Evolutionary conservation across 1,284 basidiomycete genomes (phyloP).

Genomic region (Exsudoporus floridanus): DNA sequence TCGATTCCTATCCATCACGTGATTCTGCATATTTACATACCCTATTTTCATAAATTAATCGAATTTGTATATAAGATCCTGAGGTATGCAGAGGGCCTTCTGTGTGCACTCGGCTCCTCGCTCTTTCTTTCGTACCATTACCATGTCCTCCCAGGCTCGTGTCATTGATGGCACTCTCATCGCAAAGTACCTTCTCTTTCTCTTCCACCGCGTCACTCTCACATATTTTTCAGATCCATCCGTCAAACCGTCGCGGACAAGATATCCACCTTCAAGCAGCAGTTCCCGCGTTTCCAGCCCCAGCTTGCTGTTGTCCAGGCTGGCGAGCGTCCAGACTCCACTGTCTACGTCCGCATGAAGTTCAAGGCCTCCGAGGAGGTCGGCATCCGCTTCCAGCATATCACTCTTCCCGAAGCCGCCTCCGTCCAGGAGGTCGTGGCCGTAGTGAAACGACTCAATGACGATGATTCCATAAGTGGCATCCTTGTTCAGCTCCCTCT

Average conservation of each 20-base stretch:
- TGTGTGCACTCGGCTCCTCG: constrained; percentile 3
- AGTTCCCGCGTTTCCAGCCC: constrained; percentile 83
- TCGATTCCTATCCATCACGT: constrained; percentile 20
- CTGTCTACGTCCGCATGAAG: constrained; percentile 97
- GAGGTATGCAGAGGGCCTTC: constrained; percentile 11
- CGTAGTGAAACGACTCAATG: constrained; percentile 81
- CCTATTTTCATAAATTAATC: neutral
- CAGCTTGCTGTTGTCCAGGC: constrained; percentile 94
- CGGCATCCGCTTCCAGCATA: constrained; percentile 87
- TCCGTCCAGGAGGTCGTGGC: constrained; percentile 78
- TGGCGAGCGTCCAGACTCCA: constrained; percentile 87
- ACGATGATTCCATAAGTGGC: constrained; percentile 81
- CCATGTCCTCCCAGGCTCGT: constrained; percentile 53
- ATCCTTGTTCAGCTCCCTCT: constrained; percentile 98
- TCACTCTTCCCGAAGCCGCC: constrained; percentile 71
- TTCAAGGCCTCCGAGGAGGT: constrained; percentile 93
- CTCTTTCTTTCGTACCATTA: constrained; percentile 42
- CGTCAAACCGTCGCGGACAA: constrained; percentile 70
- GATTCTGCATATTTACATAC: constrained; percentile 11
- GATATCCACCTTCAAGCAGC: constrained; percentile 60
- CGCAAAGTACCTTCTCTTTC: constrained; percentile 66
- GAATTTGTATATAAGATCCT: neutral
- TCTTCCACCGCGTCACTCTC: constrained; percentile 7
- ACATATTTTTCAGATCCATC: constrained; percentile 57
- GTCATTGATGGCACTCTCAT: constrained; percentile 88